Base-by-base conservation (phyloP, 805 yeast genomes). In the Kodamaea neixiangensis region DNA sequence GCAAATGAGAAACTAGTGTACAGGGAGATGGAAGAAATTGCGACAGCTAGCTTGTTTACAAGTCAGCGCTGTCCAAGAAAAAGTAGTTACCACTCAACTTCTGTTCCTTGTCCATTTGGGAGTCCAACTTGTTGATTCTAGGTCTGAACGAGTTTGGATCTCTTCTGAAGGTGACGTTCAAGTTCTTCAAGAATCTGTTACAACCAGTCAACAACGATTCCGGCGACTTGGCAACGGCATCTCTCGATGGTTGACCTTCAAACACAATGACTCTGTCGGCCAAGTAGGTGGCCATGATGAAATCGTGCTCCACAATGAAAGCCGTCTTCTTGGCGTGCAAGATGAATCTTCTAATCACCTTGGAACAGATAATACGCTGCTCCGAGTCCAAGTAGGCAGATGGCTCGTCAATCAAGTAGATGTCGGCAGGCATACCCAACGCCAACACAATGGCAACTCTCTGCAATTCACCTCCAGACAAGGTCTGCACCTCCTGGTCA, bases 381-480 rank as follows among this genome's bases (percentile, higher is more conserved):
- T 94, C 99, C 53, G 98, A 93, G 77, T 94, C 99, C 71, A 94
- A 82, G 75, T 94, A 94, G 18, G 99, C 99, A 55, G 97, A 91
- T 45, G 99, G 99, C 76, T 94, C 99, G 73, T 94, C 99, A 61
- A 94, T 94, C 69, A 94, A 81, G 70, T 94, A 94, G 60, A 94
- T 89, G 72, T 94, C 99, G 22, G 99, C 98, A 15, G 89, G 89
- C 46, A 86, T 76, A 82, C 99, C 99, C 54, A 94, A 79, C 4
- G 98, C 85, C 68, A 94, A 80, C 34, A 91, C 96, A 73, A 94
- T 93, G 57, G 99, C 99, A 54, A 94, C 99, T 80, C 99, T 87
- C 78, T 94, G 99, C 78, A 94, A 81, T 78, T 94, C 99, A 85
- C 99, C 99, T 78, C 99, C 99, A 45, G 97, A 92, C 72, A 94